These are phyloP conservation scores for Amylocarpus encephaloides DNA, from an alignment of 2,329 filamentous ascomycete species.

Conservation along the genomic window DNA sequence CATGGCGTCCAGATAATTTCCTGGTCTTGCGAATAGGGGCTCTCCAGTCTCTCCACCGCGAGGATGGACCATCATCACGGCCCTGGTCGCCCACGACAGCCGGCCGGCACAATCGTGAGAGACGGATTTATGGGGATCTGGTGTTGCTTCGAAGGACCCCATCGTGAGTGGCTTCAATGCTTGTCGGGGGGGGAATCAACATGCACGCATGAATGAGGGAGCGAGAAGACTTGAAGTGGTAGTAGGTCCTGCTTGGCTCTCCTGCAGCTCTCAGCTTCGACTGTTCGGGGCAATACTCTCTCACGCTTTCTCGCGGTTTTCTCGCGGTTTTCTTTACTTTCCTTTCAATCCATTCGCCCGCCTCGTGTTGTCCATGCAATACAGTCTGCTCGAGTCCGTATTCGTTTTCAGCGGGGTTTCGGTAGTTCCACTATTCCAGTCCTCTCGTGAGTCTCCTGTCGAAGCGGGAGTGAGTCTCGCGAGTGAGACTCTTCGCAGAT, in stretches of 20 bases:
- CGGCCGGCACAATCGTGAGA: slow-evolving; percentile 14
- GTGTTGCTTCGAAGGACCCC: slow-evolving; percentile 2
- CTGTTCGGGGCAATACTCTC: slow-evolving; percentile 1
- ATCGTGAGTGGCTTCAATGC: slow-evolving; percentile 2
- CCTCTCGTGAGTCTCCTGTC: too few relatives aligned
- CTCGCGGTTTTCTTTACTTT: neutral
- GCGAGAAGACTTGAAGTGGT: neutral
- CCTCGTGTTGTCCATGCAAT: neutral
- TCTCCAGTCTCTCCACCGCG: slow-evolving; percentile 19
- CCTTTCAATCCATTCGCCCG: neutral
- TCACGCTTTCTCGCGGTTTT: neutral
- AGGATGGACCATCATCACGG: slow-evolving; percentile 14
- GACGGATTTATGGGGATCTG: slow-evolving; percentile 1
- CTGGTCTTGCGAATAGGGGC: slow-evolving; percentile 17
- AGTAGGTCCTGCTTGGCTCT: slow-evolving; percentile 2
- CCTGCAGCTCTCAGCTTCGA: slow-evolving; percentile 10
- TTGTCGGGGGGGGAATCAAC: neutral
- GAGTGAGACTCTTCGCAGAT: slow-evolving; percentile 8
- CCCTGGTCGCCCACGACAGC: slow-evolving; percentile 7
- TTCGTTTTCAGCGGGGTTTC: slow-evolving; percentile 1
- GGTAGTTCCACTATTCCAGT: slow-evolving; percentile 5
- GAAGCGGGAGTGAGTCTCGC: too few relatives aligned
- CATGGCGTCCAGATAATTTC: slow-evolving; percentile 23
- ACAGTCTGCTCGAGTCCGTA: too few relatives aligned
- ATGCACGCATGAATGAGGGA: slow-evolving; percentile 8